Evolutionary conservation across 202 grass and related monocot genomes (phyloP), one percentile per base, ranked within the genome.

Genomic region (Setaria italica): DNA sequence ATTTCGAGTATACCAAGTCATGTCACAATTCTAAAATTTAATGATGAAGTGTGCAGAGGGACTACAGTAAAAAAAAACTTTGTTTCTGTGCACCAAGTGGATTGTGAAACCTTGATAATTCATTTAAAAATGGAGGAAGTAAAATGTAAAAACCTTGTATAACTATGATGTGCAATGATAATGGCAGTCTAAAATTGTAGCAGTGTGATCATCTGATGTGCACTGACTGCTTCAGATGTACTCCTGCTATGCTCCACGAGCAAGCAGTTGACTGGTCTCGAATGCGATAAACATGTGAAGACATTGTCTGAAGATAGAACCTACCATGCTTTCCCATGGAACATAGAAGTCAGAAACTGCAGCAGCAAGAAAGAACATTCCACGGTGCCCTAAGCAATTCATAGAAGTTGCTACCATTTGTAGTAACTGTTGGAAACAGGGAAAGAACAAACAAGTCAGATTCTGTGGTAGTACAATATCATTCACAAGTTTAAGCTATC

Each of bases 331-430:
- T 82, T 95, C 96, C 93, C 93, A 98, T 55, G 96, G 96, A 91
- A 98, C 93, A 56, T 95, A 98, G 73, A 98, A 98, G 80, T 98
- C 96, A 10, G 96, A 98, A 47, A 98, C 96, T 51, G 96, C 96
- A 71, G 91, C 93, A 25, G 93, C 93, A 86, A 92, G 76, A 84
- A 91, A 94, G 82, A 98, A 92, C 91, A 98, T 94, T 59, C 88
- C 93, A 17, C 47, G 90, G 50, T 20, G 76, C 25, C 70, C 87
- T 82, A 95, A 88, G 77, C 62, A 91, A 86, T 67, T 92, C 85
- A 94, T 92, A 17, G 90, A 90, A 74, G 78, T 91, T 51, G 88
- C 84, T 76, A 91, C 90, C 80, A 92, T 68, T 85, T 92, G 86
- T 43, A 98, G 68, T 91, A 98, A 89, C 93, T 98, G 90, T 89